Evolutionary conservation across 2,329 filamentous ascomycete genomes (phyloP), one percentile per base, ranked within the genome.

Genomic region (Diaporthe sp.): DNA sequence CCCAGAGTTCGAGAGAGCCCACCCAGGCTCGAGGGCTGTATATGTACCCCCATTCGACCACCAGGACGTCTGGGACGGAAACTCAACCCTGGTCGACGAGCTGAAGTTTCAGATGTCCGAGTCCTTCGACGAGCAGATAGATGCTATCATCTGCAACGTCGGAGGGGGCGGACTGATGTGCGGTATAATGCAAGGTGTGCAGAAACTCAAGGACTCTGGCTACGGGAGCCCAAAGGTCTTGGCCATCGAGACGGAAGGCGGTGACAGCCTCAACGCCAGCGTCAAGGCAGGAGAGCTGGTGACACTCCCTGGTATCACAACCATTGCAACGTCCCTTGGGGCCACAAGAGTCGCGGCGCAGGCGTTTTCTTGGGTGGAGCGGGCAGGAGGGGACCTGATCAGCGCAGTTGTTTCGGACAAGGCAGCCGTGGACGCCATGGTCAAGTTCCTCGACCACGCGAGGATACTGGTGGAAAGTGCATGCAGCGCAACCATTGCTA

Each of bases 391-490:
- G 2, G 82, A 85, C 1, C 82, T 89, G 51, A 86, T 87, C 51
- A 92, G 89, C 77, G 84, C 90, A 3, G 93, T 95, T 0, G 86
- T 97, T 12, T 88, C 88, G 3, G 95, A 97, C 79, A 92, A 91
- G 4, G 94, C 97, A 80, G 96, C 96, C 0, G 95, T 94, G 28
- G 90, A 92, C 84, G 95, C 92, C 3, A 94, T 93, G 72, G 92
- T 93, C 80, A 88, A 91, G 34, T 92, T 98, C 77, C 93, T 94
- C 13, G 94, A 98, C 78, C 95, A 98, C 76, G 94, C 96, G 79
- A 87, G 94, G 37, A 85, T 96, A 74, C 86, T 98, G 74, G 94
- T 98, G 4, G 96, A 98, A 86, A 87, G 93, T 49, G 92, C 95
- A 0, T 98, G 96, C 82, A 95, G 96, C 0, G 95, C 96, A 8